Conservation (phyloP, 108 stramenopile species). For the Discostella pseudostelligera region DNA sequence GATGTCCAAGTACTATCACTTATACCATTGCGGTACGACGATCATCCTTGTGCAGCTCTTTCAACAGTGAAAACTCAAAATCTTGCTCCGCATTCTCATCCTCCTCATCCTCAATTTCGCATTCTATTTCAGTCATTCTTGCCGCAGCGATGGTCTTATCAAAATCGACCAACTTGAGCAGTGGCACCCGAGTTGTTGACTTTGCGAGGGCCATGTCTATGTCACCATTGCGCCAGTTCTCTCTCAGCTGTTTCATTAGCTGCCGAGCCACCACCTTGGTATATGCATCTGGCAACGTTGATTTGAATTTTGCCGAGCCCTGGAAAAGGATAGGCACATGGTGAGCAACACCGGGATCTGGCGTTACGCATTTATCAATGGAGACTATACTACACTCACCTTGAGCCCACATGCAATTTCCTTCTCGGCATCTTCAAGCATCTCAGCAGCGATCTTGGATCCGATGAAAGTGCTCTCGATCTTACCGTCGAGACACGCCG, state of each 20-base stretch:
- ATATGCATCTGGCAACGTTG: slow-evolving; percentile 70
- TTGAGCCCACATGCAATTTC: slow-evolving; percentile 56
- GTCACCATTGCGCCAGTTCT: slow-evolving; percentile 67
- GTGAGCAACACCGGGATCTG: not conserved
- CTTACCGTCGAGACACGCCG: slow-evolving; percentile 81
- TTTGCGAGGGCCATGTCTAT: slow-evolving; percentile 82
- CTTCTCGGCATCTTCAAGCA: slow-evolving; percentile 64
- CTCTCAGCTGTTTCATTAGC: slow-evolving; percentile 73
- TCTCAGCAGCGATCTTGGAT: slow-evolving; percentile 70
- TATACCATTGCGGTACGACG: slow-evolving; percentile 48
- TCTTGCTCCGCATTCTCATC: slow-evolving; percentile 39
- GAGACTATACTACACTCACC: not conserved
- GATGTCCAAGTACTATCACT: not conserved
- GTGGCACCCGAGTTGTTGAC: slow-evolving; percentile 57
- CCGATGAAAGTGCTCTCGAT: slow-evolving; percentile 68
- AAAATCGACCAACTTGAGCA: slow-evolving; percentile 79
- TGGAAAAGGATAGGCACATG: not conserved
- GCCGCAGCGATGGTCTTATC: slow-evolving; percentile 47
- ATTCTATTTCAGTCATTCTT: slow-evolving; percentile 17
- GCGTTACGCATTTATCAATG: not conserved
- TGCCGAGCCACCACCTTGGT: slow-evolving; percentile 68
- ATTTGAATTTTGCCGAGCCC: slow-evolving; percentile 60
- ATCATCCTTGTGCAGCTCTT: slow-evolving; percentile 48
- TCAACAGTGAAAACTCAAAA: slow-evolving; percentile 41
- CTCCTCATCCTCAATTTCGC: slow-evolving; percentile 28